Evolutionary conservation across 164 flowering plant genomes (phyloP).

Genomic region (Vitis riparia): DNA sequence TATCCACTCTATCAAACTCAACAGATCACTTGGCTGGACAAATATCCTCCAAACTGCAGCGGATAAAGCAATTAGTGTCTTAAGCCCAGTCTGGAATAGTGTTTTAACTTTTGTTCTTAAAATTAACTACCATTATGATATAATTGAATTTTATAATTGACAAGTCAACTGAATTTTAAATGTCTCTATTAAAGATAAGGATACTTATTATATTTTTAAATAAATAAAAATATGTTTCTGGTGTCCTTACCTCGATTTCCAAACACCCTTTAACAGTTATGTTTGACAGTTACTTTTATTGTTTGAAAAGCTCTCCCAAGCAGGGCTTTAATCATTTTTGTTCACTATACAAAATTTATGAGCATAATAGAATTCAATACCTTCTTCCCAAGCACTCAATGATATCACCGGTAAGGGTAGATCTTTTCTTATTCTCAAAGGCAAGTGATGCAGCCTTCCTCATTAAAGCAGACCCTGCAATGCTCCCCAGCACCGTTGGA

Average conservation of each 20-base stretch:
- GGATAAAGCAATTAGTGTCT: neutral
- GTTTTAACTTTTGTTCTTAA: neutral
- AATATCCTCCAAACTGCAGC: slow-evolving; percentile 84
- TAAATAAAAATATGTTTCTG: no score
- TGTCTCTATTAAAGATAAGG: no score
- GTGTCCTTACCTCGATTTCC: no score
- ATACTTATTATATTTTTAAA: no score
- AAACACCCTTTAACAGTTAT: no score
- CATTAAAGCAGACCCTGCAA: slow-evolving; percentile 79
- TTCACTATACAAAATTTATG: no score
- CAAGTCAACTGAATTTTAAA: no score
- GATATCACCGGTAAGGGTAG: slow-evolving; percentile 86
- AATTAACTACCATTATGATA: neutral
- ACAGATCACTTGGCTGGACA: slow-evolving; percentile 36
- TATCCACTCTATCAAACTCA: no score
- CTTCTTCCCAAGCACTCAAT: slow-evolving; percentile 84
- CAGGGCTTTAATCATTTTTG: no score
- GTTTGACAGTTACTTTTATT: no score
- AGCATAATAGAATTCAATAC: slow-evolving; percentile 25
- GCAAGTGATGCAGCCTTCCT: slow-evolving; percentile 90
- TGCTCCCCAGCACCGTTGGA: slow-evolving; percentile 80
- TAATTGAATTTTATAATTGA: no score
- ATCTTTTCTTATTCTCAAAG: slow-evolving; percentile 67
- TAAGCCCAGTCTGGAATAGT: neutral
- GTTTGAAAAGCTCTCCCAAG: no score